phyloP scores from a whole-genome alignment of 106 monocot genomes.

The Gastrodia elata region DNA sequence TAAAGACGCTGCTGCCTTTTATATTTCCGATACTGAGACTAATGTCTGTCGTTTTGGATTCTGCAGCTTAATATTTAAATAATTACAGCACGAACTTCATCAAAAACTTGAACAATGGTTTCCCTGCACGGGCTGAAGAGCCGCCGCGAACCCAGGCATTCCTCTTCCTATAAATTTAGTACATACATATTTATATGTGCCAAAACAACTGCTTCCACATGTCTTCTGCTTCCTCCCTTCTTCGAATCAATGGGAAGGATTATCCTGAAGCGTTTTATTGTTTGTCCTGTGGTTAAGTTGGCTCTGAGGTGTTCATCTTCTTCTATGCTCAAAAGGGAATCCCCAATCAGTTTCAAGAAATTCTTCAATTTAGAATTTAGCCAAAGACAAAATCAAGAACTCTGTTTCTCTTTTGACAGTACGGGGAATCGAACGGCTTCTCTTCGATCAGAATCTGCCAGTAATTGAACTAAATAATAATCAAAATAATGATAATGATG shows the following conservation, averaged over 20 bases:
- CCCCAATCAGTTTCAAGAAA: background rate
- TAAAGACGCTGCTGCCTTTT: background rate
- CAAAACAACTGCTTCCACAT: background rate
- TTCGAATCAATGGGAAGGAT: background rate
- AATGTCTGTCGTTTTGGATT: slow-evolving; percentile 9
- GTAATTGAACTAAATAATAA: no score
- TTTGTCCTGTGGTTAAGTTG: background rate
- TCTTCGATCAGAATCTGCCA: background rate
- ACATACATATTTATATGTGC: background rate
- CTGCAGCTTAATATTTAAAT: background rate
- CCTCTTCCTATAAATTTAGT: background rate
- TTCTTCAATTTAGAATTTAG: background rate
- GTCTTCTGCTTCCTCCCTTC: background rate
- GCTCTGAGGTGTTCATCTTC: background rate
- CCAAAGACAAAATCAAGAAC: background rate
- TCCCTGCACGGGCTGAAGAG: background rate
- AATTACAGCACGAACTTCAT: background rate
- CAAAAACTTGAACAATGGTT: background rate
- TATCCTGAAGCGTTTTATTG: no score
- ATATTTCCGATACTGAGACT: slow-evolving; percentile 4
- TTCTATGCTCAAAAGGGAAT: background rate
- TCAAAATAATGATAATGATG: no score
- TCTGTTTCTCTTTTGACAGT: background rate
- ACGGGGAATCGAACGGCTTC: background rate
- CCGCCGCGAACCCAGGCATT: slow-evolving; percentile 10